Conservation (phyloP, 257 asterid genomes). For the Solanum peruvianum region DNA sequence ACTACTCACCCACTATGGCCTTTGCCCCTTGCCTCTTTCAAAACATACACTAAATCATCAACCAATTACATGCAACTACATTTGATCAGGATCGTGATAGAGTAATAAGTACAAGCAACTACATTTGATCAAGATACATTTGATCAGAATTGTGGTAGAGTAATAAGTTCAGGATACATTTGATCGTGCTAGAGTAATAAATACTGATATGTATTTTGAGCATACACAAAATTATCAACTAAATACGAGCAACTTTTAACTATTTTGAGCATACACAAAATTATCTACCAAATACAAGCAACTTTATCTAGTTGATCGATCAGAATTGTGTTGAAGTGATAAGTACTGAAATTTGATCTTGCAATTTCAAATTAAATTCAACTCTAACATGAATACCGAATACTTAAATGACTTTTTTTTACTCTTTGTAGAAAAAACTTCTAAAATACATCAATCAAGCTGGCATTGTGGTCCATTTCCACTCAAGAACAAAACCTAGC, state of each 20-base stretch:
- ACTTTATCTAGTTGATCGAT: neutral
- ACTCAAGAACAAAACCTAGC: neutral
- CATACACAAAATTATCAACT: no score
- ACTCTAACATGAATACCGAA: no score
- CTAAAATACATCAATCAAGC: neutral
- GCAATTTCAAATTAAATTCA: no score
- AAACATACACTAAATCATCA: neutral
- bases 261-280: neutral
- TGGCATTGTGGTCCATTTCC: neutral
- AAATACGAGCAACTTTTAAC: no score
- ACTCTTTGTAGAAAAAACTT: neutral
- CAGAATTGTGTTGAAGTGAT: rapidly evolving
- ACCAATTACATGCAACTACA: neutral
- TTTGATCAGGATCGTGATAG: no score
- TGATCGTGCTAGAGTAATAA: no score
- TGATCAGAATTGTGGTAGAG: no score
- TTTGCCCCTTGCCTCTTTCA: neutral
- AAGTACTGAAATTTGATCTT: no score
- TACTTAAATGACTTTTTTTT: rapidly evolving
- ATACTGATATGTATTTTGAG: no score
- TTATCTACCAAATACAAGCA: neutral
- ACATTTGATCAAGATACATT: no score
- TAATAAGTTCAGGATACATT: no score
- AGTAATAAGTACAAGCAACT: no score
- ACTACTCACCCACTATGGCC: neutral